Conservation (phyloP, 2,329 filamentous ascomycete genomes). For the Apiospora malaysiana region DNA sequence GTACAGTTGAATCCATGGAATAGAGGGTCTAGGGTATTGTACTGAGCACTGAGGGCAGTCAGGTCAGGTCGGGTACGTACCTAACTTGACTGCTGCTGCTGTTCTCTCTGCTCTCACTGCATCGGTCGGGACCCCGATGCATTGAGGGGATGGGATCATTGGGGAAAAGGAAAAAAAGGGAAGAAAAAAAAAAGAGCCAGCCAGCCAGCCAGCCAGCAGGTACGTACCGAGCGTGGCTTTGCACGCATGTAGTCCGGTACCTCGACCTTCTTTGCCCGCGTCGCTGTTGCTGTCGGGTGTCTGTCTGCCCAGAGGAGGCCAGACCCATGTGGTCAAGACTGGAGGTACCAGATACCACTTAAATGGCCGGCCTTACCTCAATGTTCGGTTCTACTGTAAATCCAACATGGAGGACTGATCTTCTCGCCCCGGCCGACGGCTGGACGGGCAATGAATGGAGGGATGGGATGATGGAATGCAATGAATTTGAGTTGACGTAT, state of each 20-base stretch:
- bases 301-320: background rate
- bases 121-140: conserved; percentile 11
- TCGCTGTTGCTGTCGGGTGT: background rate
- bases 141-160: conserved; percentile 8
- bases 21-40: conserved; percentile 7
- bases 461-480: conserved; percentile 8
- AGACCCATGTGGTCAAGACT: background rate
- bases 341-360: background rate
- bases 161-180: background rate
- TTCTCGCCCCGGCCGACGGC: background rate
- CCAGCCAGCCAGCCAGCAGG: background rate
- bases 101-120: background rate
- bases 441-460: background rate
- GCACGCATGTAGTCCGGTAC: background rate
- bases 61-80: background rate
- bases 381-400: conserved; percentile 8
- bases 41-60: too few species aligned
- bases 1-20: conserved; percentile 6
- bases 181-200: too few species aligned
- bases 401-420: background rate
- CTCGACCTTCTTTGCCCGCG: background rate
- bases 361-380: background rate
- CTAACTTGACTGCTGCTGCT: background rate
- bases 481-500: background rate
- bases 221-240: background rate